Base-by-base conservation (phyloP, 148 eudicot species). In the Silene conica region DNA sequence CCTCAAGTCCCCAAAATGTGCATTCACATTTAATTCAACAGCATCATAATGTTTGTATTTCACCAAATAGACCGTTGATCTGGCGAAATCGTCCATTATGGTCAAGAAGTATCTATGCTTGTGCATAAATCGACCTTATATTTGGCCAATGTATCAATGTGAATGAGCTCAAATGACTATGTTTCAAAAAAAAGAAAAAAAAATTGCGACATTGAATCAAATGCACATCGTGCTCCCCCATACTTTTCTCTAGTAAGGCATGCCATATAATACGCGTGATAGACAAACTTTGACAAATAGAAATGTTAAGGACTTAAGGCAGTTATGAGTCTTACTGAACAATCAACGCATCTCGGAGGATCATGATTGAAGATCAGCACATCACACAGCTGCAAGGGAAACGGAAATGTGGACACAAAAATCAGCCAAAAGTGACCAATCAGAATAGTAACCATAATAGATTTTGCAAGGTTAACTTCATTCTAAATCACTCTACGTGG, bases 341-440 rank as follows among this genome's bases (percentile, higher is more conserved):
- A 94, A 77, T 79, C 91, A 70, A 87, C 63, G 79, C 98, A 94
- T 63, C 55, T 78, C 50, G 98, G 98, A 70, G 93, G 88, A 77
- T 88, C 85, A 52, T 94, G 98, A 85, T 91, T 91, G 89, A 91
- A 91, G 80, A 94, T 88, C 97, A 94, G 83, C 59, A 83, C 82
- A 85, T 85, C 89, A 73, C 98, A 94, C 60, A 89, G 97, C 98
- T 94, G 86, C 82, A 86, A 21, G 9, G 23, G 63, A 38, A 83
- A 31, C 38, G 74, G 31, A 28, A 83, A 31, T 26, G 74, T n/a
- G 12, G 45, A 48, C 38, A 70, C 15, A 21, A 41, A 84, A 18
- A 5, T 65, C 71, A 76, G 63, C 76, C 62, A 55, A 38, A 70
- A 54, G 63, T 63, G 22, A 59, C 20, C 66, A 48, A 57, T 55